These are phyloP conservation scores for Nepenthes mirabilis DNA, from an alignment of 148 eudicot species.

Conservation along the genomic window DNA sequence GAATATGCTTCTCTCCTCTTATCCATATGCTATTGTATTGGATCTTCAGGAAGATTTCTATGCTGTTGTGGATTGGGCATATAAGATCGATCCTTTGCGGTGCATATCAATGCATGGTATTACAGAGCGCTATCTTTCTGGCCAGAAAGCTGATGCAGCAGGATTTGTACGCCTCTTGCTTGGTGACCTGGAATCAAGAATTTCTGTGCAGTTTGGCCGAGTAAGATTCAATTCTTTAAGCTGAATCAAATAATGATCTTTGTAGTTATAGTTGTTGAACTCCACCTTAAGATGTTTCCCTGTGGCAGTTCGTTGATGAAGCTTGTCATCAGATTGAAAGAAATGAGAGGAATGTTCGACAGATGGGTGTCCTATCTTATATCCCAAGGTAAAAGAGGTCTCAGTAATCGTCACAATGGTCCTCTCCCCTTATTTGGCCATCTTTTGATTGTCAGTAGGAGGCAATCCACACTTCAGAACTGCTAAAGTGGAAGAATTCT, in stretches of 20 bases:
- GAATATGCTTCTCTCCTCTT: not conserved
- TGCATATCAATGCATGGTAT: conserved; percentile 96
- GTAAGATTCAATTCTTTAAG: conserved; percentile 30
- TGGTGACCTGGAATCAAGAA: conserved; percentile 83
- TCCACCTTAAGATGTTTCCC: conserved; percentile 3
- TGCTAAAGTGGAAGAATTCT: too few species aligned
- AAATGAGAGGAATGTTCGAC: conserved; percentile 74
- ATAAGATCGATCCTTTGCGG: conserved; percentile 86
- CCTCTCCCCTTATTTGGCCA: too few species aligned
- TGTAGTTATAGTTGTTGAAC: not conserved
- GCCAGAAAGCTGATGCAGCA: conserved; percentile 94
- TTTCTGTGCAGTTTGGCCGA: conserved; percentile 60
- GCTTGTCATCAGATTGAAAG: conserved; percentile 95
- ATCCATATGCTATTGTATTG: not conserved
- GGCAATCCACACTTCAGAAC: too few species aligned
- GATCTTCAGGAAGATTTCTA: conserved; percentile 74
- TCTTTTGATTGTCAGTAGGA: too few species aligned
- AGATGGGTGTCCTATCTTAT: conserved; percentile 72
- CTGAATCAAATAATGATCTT: not conserved
- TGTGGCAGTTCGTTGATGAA: conserved; percentile 86
- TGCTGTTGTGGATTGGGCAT: conserved; percentile 96
- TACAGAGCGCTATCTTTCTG: conserved; percentile 76
- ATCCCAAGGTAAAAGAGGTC: conserved; percentile 58
- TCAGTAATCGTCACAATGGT: not conserved
- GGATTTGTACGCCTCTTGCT: conserved; percentile 94